Percentiles rank a stretch among this genome's conserved stretches.
These are phyloP conservation scores for Colletotrichum sp. DNA, from an alignment of 2,329 filamentous ascomycete species.

Conservation along the genomic window DNA sequence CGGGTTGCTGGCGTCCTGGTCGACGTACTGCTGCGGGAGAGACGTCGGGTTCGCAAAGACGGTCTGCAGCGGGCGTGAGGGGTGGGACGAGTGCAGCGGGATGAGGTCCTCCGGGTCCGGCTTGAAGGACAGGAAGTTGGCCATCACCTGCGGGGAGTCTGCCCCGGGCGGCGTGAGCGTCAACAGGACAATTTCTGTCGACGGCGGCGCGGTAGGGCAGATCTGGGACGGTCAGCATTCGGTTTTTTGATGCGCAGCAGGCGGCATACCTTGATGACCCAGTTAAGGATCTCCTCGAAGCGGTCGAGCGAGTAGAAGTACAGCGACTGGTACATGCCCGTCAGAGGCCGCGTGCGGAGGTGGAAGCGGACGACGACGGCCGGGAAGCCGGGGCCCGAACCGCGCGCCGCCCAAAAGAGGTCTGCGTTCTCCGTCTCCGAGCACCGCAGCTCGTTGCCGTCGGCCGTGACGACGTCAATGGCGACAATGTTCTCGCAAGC, in stretches of 20 bases:
- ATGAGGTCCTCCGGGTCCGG: constrained; percentile 25
- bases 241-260: not conserved
- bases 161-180: constrained; percentile 31
- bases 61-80: constrained; percentile 30
- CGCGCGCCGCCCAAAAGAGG: constrained; percentile 62
- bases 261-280: constrained; percentile 45
- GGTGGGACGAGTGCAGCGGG: constrained; percentile 9
- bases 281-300: constrained; percentile 50
- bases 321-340: constrained; percentile 36
- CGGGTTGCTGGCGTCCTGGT: constrained; percentile 53
- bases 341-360: constrained; percentile 40
- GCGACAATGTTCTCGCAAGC: constrained; percentile 57
- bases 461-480: constrained; percentile 49
- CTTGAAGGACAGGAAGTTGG: constrained; percentile 47
- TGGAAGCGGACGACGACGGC: constrained; percentile 58
- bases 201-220: constrained; percentile 36
- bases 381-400: constrained; percentile 60
- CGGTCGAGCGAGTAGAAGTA: constrained; percentile 53
- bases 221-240: constrained; percentile 18
- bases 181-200: constrained; percentile 46
- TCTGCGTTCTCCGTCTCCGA: constrained; percentile 51
- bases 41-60: constrained; percentile 42
- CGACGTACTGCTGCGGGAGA: constrained; percentile 43
- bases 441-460: constrained; percentile 48
- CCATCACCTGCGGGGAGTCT: constrained; percentile 35